phyloP scores from a whole-genome alignment of 352 stramenopile genomes.

The Thalassiosira exigua region DNA sequence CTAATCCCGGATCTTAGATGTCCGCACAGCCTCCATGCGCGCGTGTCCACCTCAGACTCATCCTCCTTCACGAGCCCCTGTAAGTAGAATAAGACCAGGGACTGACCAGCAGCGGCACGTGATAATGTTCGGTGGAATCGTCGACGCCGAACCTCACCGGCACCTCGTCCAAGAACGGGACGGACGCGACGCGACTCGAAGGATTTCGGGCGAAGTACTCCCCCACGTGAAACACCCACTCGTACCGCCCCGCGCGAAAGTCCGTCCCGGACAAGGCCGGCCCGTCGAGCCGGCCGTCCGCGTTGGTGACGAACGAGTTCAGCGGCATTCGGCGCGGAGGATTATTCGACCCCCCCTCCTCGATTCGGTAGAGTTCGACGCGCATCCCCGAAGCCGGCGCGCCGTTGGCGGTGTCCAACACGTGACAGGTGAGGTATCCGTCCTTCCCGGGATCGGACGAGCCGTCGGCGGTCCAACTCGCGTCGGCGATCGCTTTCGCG shows the following conservation, averaged over 20 bases:
- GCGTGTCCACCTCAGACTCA: too few species aligned
- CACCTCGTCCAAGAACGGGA: slow-evolving; percentile 84
- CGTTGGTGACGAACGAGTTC: slow-evolving; percentile 79
- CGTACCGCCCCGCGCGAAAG: slow-evolving; percentile 78
- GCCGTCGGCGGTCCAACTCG: too few species aligned
- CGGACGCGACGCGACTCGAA: slow-evolving; percentile 56
- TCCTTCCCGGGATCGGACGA: too few species aligned
- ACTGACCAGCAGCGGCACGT: slow-evolving; percentile 84
- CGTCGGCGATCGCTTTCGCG: too few species aligned
- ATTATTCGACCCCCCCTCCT: slow-evolving; percentile 8
- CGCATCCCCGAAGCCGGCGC: slow-evolving; percentile 61
- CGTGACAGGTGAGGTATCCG: slow-evolving; percentile 85
- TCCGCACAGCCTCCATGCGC: too few species aligned
- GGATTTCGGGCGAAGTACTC: slow-evolving; percentile 83
- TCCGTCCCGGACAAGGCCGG: slow-evolving; percentile 73
- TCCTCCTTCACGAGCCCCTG: slow-evolving; percentile 54
- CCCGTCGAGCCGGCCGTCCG: slow-evolving; percentile 78
- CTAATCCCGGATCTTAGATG: too few species aligned
- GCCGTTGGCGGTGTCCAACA: slow-evolving; percentile 84
- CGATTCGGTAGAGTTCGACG: slow-evolving; percentile 51
- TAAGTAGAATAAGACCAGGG: slow-evolving; percentile 86
- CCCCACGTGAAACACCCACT: slow-evolving; percentile 83
- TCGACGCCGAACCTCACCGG: slow-evolving; percentile 85
- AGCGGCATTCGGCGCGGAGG: slow-evolving; percentile 27
- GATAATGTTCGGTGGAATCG: slow-evolving; percentile 86